A percentile compares a stretch with the other conserved stretches of the same genome.
Evolutionary conservation across 345 rosid genomes (phyloP).

Genomic region (Salix arbutifolia): DNA sequence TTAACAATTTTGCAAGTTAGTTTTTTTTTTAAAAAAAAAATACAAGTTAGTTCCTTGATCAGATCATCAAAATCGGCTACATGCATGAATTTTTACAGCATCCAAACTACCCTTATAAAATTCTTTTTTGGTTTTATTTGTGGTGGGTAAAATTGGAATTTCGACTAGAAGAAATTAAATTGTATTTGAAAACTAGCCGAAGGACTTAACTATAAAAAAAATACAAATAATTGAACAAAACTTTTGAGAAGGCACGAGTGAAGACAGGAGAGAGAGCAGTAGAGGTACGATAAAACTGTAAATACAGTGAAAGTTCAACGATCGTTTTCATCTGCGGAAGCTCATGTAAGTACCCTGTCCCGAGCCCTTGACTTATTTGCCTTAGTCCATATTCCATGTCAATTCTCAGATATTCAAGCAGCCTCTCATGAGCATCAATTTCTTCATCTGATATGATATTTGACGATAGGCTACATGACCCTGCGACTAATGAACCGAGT

Average conservation of each 20-base stretch:
- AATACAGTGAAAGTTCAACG: background rate
- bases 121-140: background rate
- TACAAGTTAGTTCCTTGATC: background rate
- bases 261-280: background rate
- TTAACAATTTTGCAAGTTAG: background rate
- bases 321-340: background rate
- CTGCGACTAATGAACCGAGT: background rate
- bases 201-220: background rate
- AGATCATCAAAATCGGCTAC: background rate
- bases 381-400: background rate
- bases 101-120: background rate
- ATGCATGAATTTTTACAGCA: too few species aligned
- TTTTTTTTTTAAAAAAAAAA: too few species aligned
- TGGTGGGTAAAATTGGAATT: background rate
- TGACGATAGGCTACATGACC: background rate
- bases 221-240: background rate
- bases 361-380: background rate
- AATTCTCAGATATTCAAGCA: background rate
- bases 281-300: background rate
- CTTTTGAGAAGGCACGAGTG: background rate
- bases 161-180: background rate
- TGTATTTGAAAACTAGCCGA: too few species aligned
- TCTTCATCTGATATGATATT: background rate
- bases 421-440: background rate
- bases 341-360: background rate